phyloP scores from a whole-genome alignment of 495 filamentous ascomycete genomes.

The Penicillium lagena region DNA sequence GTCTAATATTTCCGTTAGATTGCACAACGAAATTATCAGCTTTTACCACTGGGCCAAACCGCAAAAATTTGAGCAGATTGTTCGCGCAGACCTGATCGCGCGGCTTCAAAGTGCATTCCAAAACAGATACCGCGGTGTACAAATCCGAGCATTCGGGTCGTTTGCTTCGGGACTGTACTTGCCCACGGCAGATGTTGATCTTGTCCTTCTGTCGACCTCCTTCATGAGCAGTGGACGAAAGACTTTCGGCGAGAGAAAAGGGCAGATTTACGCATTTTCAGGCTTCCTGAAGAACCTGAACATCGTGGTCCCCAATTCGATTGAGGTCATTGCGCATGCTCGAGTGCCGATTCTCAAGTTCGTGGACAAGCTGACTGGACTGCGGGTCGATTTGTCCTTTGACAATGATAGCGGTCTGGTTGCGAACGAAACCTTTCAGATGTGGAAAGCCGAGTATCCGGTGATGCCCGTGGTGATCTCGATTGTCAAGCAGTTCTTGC shows the following conservation, averaged over 20 bases:
- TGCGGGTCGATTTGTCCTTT: conserved; percentile 88
- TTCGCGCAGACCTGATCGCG: conserved; percentile 66
- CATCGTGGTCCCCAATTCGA: conserved; percentile 42
- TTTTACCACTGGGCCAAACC: conserved; percentile 82
- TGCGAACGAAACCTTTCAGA: conserved; percentile 70
- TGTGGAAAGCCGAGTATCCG: conserved; percentile 73
- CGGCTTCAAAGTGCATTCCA: conserved; percentile 51
- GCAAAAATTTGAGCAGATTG: conserved; percentile 62
- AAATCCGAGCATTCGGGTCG: conserved; percentile 76
- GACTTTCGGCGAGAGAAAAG: conserved; percentile 36
- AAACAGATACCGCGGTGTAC: conserved; percentile 43
- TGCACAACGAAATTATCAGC: conserved; percentile 82
- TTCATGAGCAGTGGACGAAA: conserved; percentile 41
- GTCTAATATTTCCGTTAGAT: conserved; percentile 22
- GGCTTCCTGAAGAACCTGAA: conserved; percentile 39
- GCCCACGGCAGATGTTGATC: conserved; percentile 87
- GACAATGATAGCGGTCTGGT: conserved; percentile 78
- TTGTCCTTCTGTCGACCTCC: conserved; percentile 70
- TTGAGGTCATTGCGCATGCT: conserved; percentile 63
- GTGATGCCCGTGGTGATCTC: conserved; percentile 77
- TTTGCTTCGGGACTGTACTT: conserved; percentile 87
- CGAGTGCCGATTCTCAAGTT: conserved; percentile 94
- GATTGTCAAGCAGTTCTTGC: conserved; percentile 85
- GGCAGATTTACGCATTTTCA: conserved; percentile 45
- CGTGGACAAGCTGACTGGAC: conserved; percentile 60